Percentiles rank a stretch among this genome's conserved stretches.
phyloP scores from a whole-genome alignment of 108 stramenopile genomes.

The Pseudonitzschia multiseries region DNA sequence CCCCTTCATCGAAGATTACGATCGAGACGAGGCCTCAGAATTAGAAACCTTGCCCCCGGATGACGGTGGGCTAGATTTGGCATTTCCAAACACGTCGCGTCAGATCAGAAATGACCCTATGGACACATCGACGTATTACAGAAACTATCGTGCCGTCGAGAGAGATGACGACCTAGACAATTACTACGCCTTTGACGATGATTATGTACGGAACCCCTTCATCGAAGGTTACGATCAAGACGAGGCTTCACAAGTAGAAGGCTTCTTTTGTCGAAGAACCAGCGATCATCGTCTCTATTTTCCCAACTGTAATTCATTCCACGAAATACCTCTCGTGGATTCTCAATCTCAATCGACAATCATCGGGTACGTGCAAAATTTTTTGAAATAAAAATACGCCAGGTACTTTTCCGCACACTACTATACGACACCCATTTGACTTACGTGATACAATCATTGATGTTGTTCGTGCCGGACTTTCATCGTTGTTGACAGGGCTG shows the following conservation, averaged over 20 bases:
- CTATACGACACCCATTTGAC: background rate
- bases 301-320: conserved; percentile 58
- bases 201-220: conserved; percentile 4
- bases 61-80: too few relatives aligned
- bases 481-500: background rate
- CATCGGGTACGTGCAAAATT: conserved; percentile 24
- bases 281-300: conserved; percentile 36
- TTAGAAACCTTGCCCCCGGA: background rate
- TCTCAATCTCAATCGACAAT: conserved; percentile 17
- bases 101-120: background rate
- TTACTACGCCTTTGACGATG: conserved; percentile 15
- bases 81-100: conserved; percentile 13
- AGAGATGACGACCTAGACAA: conserved; percentile 8
- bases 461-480: background rate
- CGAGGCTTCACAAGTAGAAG: background rate
- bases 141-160: conserved; percentile 5
- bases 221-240: background rate
- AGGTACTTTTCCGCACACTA: background rate
- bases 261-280: conserved; percentile 5
- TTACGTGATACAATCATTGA: background rate
- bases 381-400: background rate
- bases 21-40: background rate
- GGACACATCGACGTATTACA: background rate
- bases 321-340: conserved; percentile 30
- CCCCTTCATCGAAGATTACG: background rate